phyloP scores from a whole-genome alignment of 192 early-diverging fungal genomes.

The Umbelopsis vinacea region DNA sequence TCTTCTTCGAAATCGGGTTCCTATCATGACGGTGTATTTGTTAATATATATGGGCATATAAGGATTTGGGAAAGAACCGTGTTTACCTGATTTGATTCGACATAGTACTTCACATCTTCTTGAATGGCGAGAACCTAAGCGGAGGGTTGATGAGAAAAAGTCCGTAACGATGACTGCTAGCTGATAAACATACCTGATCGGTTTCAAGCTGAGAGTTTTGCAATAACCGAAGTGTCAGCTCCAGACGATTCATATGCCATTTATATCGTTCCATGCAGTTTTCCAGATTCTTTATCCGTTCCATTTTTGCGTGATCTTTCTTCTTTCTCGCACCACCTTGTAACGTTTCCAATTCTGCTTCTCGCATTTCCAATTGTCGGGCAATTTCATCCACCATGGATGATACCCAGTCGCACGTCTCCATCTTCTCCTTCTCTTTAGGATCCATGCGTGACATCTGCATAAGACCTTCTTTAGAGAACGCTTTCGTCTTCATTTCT shows the following conservation, averaged over 20 bases:
- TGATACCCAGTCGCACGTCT: constrained; percentile 84
- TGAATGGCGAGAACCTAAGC: constrained; percentile 75
- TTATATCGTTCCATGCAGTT: constrained; percentile 87
- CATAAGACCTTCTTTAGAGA: constrained; percentile 91
- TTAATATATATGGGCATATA: not conserved
- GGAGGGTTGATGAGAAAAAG: not conserved
- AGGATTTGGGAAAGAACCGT: not conserved
- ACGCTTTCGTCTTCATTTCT: constrained; percentile 99
- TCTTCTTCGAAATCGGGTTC: constrained; percentile 94
- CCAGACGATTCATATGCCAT: constrained; percentile 87
- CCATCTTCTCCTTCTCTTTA: constrained; percentile 89
- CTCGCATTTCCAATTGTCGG: constrained; percentile 91
- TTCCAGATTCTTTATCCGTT: constrained; percentile 73
- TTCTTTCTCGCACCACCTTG: constrained; percentile 72
- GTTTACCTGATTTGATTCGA: constrained; percentile 77
- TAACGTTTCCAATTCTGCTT: constrained; percentile 86
- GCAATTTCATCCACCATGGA: constrained; percentile 81
- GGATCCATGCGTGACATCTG: constrained; percentile 87
- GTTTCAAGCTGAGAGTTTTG: constrained; percentile 90
- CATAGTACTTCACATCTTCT: constrained; percentile 93
- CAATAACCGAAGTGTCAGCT: constrained; percentile 90
- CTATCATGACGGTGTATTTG: constrained; percentile 9
- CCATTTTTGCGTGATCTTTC: constrained; percentile 77
- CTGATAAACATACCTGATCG: constrained; percentile 69
- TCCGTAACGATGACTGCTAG: not conserved